phyloP scores from a whole-genome alignment of 73 alveolate species.

The Paraurostyla sp. region DNA sequence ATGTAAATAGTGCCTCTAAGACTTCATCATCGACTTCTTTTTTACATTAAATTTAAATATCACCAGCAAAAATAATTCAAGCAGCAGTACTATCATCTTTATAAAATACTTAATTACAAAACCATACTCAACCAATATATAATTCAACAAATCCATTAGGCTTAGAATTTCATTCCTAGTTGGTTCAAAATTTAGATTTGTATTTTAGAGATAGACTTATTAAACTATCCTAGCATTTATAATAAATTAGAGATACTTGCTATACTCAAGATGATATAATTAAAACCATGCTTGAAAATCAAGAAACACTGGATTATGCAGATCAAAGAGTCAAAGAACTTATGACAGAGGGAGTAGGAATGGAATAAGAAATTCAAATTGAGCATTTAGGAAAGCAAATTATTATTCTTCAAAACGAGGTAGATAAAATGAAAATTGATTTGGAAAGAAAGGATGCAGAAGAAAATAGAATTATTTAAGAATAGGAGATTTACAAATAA shows the following conservation, averaged over 20 bases:
- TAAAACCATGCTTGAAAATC: conserved; percentile 26
- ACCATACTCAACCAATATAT: neutral
- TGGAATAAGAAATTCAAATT: neutral
- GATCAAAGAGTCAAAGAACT: neutral
- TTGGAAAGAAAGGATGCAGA: neutral
- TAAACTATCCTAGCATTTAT: neutral
- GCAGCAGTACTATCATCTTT: neutral
- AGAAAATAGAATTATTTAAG: neutral
- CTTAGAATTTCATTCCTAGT: too few relatives aligned
- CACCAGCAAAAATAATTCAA: neutral
- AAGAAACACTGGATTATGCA: conserved; percentile 5
- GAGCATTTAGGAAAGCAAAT: neutral
- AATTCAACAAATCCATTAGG: neutral
- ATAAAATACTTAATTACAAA: neutral
- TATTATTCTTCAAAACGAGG: too few relatives aligned
- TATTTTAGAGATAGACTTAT: neutral
- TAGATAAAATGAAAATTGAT: neutral
- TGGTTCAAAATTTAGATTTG: neutral
- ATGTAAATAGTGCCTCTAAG: neutral
- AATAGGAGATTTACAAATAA: neutral
- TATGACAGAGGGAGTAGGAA: neutral
- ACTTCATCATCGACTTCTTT: neutral
- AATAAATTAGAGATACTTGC: neutral
- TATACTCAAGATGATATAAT: conserved; percentile 6
- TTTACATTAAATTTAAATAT: too few relatives aligned